Base-by-base conservation (phyloP, 139 green algal species). In the Zygnema cylindricum region DNA sequence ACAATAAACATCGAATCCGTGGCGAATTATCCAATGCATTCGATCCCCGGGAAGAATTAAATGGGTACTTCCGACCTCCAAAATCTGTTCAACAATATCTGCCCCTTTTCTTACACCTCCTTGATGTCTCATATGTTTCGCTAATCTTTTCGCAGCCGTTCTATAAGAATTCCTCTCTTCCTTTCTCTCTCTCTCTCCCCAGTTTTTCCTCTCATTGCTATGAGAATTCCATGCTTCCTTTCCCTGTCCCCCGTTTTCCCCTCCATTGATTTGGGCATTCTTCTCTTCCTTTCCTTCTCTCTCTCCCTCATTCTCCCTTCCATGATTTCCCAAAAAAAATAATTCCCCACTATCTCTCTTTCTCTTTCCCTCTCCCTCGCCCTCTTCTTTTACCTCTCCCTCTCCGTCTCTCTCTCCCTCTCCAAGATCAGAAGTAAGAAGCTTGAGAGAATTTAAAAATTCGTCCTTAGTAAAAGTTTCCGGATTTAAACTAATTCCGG, bases 401-500 rank as follows among this genome's bases (percentile, higher is more conserved):
- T 30, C 57, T 73, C 57, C 57, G 25, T 73, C n/a, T 63, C 49
- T 63, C 7, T 16, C 7, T 7, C 49, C 16, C 16, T 63, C 49
- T 7, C 16, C 16, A 25, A 63, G 49, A 63, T 7, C 7, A 16
- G 49, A 16, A 63, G 49, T 25, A 11, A 79, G 71, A 7, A 54
- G 36, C 11, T 43, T 41, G 7, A 79, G 71, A 25, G 71, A 7
- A 41, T 54, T 3, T 43, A 23, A 16, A 16, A 79, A 11, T 7
- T 43, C 36, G 3, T 41, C 16, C 36, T 11, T 23, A 43, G 36
- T 79, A 16, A 79, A 43, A 11, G 7, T 41, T 11, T 43, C 11
- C 77, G 77, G 77, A 54, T 84, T 54, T 25, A 84, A 2, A 41
- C 33, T 55, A 35, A 84, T 23, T 35, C 77, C 77, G 25, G 77